Evolutionary conservation across 73 alveolate genomes (phyloP), one percentile per base, ranked within the genome.

Genomic region (Stentor coeruleus): DNA sequence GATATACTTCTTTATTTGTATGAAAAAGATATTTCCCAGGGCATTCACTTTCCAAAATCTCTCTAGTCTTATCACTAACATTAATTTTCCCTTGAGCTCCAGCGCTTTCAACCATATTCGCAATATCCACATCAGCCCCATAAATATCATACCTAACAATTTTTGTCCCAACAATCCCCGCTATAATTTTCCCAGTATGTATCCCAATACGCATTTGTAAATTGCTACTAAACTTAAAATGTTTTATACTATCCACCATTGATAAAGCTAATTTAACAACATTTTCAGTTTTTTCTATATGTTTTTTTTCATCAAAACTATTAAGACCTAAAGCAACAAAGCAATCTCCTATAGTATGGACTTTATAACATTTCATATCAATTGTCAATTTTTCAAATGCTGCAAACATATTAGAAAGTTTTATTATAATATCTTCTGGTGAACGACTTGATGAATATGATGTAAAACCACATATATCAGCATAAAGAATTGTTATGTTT

Each of bases 291-390:
- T 95, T 98, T 85, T 94, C 94, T 60, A 89, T 91, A 39, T 86
- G 85, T 74, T 82, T 82, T 89, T 91, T 85, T 3, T 36, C 58
- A 39, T 94, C 98, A 20, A 49, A 49, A 49, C 20, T 49, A 6
- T 6, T 49, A 74, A 87, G 88, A 38, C 99, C 98, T 87, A 95
- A 75, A 28, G 94, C 97, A 15, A 97, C 99, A 82, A 95, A 97
- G 77, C 99, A 94, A 84, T 97, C 99, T n/a, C 99, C 99, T 3
- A 97, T 97, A 0, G 99, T 97, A 77, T 96, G 98, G 0, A 97
- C 97, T 89, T 97, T 97, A 85, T 93, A 97, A 3, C 94, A 97
- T 49, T 94, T 89, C 55, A 93, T 85, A 33, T 89, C 89, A 33
- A 91, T 91, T 60, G 98, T 91, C 55, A 96, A 95, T 87, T 95